These are phyloP conservation scores for Fusarium oxysporum DNA, from an alignment of 2,329 filamentous ascomycete genomes.

Conservation along the genomic window DNA sequence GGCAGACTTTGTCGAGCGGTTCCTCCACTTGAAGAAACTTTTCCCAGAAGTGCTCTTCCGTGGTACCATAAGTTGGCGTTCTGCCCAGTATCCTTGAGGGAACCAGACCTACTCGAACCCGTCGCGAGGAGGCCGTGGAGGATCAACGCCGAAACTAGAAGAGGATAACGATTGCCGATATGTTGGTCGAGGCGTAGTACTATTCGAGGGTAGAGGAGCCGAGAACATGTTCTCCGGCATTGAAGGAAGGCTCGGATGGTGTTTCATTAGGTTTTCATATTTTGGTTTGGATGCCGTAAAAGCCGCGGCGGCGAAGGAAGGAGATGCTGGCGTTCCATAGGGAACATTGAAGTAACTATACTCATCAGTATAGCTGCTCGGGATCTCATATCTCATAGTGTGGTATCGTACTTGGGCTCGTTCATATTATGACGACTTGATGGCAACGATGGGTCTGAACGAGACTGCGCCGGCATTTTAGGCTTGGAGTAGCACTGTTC, in stretches of 20 bases:
- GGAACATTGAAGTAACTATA: constrained; percentile 51
- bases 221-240: constrained; percentile 20
- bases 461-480: constrained; percentile 37
- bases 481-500: neutral
- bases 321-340: constrained; percentile 23
- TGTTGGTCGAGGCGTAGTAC: constrained; percentile 3
- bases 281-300: constrained; percentile 17
- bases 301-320: constrained; percentile 24
- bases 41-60: constrained; percentile 50
- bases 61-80: constrained; percentile 55
- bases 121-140: constrained; percentile 65
- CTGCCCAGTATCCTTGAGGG: constrained; percentile 72
- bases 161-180: constrained; percentile 4
- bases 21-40: constrained; percentile 56
- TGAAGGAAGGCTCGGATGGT: constrained; percentile 31
- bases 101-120: constrained; percentile 73
- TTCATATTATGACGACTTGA: constrained; percentile 7
- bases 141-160: constrained; percentile 56
- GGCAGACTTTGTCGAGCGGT: constrained; percentile 52
- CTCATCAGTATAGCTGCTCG: neutral
- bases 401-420: constrained; percentile 42
- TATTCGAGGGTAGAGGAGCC: constrained; percentile 2
- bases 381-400: rapidly evolving
- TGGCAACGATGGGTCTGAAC: constrained; percentile 26
- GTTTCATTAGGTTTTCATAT: constrained; percentile 19